phyloP scores from a whole-genome alignment of 108 stramenopile genomes.

The Nannochloropsis oceanica region DNA sequence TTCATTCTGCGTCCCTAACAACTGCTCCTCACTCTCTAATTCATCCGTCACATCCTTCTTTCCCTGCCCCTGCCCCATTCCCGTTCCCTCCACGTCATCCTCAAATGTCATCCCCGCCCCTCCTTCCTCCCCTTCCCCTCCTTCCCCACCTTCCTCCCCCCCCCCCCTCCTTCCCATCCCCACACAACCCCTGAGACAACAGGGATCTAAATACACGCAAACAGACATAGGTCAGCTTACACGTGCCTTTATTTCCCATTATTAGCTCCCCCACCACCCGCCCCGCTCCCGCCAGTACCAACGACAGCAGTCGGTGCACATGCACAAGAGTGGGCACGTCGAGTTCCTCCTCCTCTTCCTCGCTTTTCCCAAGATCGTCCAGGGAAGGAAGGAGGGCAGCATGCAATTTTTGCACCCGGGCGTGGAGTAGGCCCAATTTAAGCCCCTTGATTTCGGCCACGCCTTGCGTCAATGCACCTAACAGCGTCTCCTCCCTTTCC shows the following conservation, averaged over 20 bases:
- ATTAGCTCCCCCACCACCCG: background rate
- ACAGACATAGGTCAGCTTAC: conserved; percentile 67
- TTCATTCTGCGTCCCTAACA: conserved; percentile 62
- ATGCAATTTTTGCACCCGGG: background rate
- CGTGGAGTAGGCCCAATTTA: background rate
- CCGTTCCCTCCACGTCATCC: conserved; percentile 90
- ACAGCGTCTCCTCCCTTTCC: background rate
- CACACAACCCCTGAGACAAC: conserved; percentile 59
- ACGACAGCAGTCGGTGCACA: background rate
- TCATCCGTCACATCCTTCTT: conserved; percentile 87
- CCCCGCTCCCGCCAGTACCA: conserved; percentile 1
- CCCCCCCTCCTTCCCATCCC: conserved; percentile 52
- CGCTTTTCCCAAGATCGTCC: background rate
- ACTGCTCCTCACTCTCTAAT: conserved; percentile 91
- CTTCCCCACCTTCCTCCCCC: conserved; percentile 46
- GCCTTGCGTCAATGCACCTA: background rate
- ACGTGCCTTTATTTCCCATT: conserved; percentile 20
- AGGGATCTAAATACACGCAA: conserved; percentile 72
- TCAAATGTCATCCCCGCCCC: conserved; percentile 64
- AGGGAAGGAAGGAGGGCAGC: background rate
- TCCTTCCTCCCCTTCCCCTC: conserved; percentile 32
- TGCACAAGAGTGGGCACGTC: background rate
- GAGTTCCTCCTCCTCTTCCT: background rate
- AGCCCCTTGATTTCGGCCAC: background rate
- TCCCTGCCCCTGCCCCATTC: conserved; percentile 92